These are phyloP conservation scores for Penicillium hordei DNA, from an alignment of 2,329 filamentous ascomycete species.

Conservation along the genomic window DNA sequence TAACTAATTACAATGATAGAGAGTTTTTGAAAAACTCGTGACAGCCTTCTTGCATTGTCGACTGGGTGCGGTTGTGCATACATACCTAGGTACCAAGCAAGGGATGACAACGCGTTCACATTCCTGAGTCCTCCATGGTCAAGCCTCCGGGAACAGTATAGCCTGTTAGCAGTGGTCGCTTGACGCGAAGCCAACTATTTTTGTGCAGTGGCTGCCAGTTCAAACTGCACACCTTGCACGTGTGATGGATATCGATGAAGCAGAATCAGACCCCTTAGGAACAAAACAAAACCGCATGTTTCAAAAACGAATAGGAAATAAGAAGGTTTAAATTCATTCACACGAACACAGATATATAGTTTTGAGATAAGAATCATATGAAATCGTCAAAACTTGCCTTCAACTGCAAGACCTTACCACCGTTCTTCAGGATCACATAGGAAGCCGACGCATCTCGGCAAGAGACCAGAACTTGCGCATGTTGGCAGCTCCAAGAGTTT, in stretches of 20 bases:
- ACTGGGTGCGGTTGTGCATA: background rate
- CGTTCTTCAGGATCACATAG: constrained; percentile 53
- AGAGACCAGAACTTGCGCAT: constrained; percentile 81
- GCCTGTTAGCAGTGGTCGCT: background rate
- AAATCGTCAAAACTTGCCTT: background rate
- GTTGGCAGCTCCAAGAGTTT: constrained; percentile 75
- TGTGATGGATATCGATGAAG: background rate
- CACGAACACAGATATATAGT: background rate
- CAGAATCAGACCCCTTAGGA: background rate
- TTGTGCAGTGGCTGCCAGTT: too few relatives aligned
- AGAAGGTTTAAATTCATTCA: background rate
- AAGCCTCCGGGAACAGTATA: background rate
- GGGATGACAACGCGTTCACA: constrained; percentile 8
- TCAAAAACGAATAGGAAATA: background rate
- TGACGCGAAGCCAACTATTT: background rate
- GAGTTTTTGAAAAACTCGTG: background rate
- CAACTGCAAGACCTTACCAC: background rate
- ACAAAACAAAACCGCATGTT: background rate
- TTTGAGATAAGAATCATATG: background rate
- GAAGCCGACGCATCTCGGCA: constrained; percentile 70
- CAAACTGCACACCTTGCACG: background rate
- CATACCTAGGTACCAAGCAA: constrained; percentile 18
- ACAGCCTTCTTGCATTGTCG: background rate
- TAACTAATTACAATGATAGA: background rate
- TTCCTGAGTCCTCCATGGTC: constrained; percentile 9